These are phyloP conservation scores for Xylariaceae sp. DNA, from an alignment of 2,329 filamentous ascomycete genomes.

Conservation along the genomic window DNA sequence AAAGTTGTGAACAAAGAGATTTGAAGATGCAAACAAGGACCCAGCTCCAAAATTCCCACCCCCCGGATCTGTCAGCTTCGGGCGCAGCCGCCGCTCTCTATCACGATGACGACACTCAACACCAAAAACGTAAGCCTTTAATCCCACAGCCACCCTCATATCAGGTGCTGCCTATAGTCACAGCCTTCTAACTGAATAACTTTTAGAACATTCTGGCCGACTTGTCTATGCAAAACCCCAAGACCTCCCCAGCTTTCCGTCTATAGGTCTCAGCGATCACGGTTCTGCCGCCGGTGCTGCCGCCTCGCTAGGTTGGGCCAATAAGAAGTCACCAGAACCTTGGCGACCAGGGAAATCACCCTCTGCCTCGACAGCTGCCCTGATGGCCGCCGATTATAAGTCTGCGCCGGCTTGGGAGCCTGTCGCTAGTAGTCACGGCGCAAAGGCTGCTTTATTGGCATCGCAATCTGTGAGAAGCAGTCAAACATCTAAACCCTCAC, in stretches of 20 bases:
- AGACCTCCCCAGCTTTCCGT: constrained; percentile 72
- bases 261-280: constrained; percentile 54
- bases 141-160: constrained; percentile 7
- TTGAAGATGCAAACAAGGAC: too few species aligned
- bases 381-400: constrained; percentile 31
- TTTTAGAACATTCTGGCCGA: constrained; percentile 23
- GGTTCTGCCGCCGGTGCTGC: constrained; percentile 68
- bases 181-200: constrained; percentile 8
- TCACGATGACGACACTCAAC: too few species aligned
- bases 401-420: constrained; percentile 54
- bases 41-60: too few species aligned
- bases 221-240: constrained; percentile 47
- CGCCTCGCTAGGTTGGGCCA: constrained; percentile 69
- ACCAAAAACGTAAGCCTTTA: constrained; percentile 24
- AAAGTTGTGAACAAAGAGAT: too few species aligned
- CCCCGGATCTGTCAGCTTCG: too few species aligned
- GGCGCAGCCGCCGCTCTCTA: too few species aligned
- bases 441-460: constrained; percentile 71
- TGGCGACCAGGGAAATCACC: constrained; percentile 63
- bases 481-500: constrained; percentile 48
- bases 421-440: constrained; percentile 60
- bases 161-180: constrained; percentile 1
- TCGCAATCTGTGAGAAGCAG: constrained; percentile 48
- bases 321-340: constrained; percentile 59
- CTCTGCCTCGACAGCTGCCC: constrained; percentile 42